Percentiles rank a stretch among this genome's conserved stretches.
phyloP scores from a whole-genome alignment of 139 green algal species.

The Coelastrella sp. region DNA sequence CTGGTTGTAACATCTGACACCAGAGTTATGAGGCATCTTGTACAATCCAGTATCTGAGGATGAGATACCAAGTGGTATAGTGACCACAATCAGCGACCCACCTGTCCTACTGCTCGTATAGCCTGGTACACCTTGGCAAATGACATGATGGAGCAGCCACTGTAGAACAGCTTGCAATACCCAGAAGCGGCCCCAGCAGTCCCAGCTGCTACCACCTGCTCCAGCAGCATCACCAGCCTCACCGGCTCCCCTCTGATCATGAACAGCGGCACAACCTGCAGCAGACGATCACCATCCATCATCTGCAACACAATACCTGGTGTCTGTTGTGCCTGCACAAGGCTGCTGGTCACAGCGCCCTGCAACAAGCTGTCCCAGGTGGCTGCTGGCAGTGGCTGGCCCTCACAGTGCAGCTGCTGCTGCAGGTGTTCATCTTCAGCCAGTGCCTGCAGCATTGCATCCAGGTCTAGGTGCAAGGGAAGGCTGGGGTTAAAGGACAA shows the following conservation, averaged over 20 bases:
- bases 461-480: slow-evolving; percentile 5
- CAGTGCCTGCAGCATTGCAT: background rate
- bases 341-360: background rate
- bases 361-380: background rate
- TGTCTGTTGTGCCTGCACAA: slow-evolving; percentile 14
- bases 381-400: background rate
- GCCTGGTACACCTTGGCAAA: slow-evolving; percentile 8
- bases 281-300: background rate
- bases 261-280: slow-evolving; percentile 24
- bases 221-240: slow-evolving; percentile 29
- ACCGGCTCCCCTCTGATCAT: background rate
- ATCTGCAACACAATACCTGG: slow-evolving; percentile 2
- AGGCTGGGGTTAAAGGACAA: background rate
- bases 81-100: background rate
- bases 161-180: background rate
- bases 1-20: too few species aligned
- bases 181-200: background rate
- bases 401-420: background rate
- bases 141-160: background rate
- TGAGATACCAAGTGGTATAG: too few species aligned
- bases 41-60: too few species aligned
- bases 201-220: background rate
- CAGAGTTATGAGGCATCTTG: too few species aligned
- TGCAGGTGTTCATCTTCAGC: background rate
- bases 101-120: background rate